Conservation (phyloP, 768 basidiomycete genomes). For the Cyathus striatus region DNA sequence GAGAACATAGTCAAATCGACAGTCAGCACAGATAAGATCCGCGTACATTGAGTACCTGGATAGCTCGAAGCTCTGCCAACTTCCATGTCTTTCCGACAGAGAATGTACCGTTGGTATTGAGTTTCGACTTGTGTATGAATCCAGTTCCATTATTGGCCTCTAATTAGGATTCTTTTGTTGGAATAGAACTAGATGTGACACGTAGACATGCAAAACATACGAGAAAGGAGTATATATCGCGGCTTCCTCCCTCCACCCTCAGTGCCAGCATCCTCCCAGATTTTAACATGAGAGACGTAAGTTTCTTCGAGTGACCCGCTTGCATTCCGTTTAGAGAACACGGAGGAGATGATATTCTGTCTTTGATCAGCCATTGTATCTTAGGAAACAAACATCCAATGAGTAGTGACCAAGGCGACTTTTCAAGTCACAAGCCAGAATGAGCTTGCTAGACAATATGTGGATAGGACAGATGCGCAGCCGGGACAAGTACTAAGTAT, state of each 20-base stretch:
- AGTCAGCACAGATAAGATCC: slow-evolving; percentile 5
- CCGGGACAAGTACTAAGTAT: background rate
- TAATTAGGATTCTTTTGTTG: slow-evolving; percentile 26
- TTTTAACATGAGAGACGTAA: slow-evolving; percentile 87
- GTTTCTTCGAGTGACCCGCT: slow-evolving; percentile 64
- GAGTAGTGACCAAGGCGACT: too few relatives aligned
- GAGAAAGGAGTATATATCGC: slow-evolving; percentile 85
- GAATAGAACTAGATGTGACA: too few relatives aligned
- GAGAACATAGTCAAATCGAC: slow-evolving; percentile 10
- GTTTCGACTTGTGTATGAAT: slow-evolving; percentile 93
- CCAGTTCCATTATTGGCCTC: slow-evolving; percentile 59
- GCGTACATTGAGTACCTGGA: slow-evolving; percentile 76
- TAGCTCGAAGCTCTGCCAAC: slow-evolving; percentile 70
- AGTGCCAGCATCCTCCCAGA: slow-evolving; percentile 79
- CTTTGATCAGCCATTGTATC: slow-evolving; percentile 41
- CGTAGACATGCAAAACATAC: slow-evolving; percentile 45
- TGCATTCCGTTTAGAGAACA: slow-evolving; percentile 72
- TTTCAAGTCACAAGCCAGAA: too few relatives aligned
- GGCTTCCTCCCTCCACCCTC: slow-evolving; percentile 76
- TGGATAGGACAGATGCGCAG: background rate
- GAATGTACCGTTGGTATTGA: slow-evolving; percentile 91
- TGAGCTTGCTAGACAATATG: too few relatives aligned
- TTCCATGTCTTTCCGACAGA: slow-evolving; percentile 98
- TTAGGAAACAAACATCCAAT: too few relatives aligned
- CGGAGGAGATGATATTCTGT: slow-evolving; percentile 74